phyloP scores from a whole-genome alignment of 768 basidiomycete species.

The Amanita molliuscula region DNA sequence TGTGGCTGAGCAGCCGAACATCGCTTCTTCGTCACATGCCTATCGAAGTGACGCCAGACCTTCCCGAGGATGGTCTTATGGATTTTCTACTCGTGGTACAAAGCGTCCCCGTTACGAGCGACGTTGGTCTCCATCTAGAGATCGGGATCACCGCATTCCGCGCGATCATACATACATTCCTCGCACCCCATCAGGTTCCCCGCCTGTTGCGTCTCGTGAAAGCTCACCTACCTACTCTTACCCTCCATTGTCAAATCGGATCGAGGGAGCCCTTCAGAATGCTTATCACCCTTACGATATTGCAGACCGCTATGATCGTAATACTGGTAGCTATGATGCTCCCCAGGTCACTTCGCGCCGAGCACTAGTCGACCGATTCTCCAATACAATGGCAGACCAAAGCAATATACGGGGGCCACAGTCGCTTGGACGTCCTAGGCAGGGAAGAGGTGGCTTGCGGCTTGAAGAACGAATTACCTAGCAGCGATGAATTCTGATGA shows the following conservation, averaged over 20 bases:
- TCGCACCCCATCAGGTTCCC: not conserved
- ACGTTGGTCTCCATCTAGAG: not conserved
- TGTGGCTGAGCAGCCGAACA: not conserved
- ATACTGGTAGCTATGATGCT: not conserved
- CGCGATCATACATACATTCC: not conserved
- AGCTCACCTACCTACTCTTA: not conserved
- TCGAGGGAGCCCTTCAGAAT: not conserved
- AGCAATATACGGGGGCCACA: not conserved
- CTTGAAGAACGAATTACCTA: slow-evolving; percentile 19
- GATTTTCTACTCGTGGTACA: not conserved
- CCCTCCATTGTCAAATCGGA: not conserved
- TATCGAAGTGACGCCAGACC: not conserved
- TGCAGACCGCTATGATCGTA: not conserved
- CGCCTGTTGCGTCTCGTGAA: not conserved
- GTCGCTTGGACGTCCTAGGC: not conserved
- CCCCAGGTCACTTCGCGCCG: not conserved
- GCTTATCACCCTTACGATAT: not conserved
- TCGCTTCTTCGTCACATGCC: not conserved
- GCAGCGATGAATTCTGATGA: not conserved
- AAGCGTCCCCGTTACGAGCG: not conserved
- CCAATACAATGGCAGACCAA: not conserved
- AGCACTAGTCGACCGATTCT: not conserved
- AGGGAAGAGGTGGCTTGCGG: slow-evolving; percentile 8
- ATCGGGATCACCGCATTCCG: not conserved
- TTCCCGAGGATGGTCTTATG: slow-evolving; percentile 1